These are phyloP conservation scores for Chrysosporium queenslandicum DNA, from an alignment of 2,329 filamentous ascomycete species.

Conservation along the genomic window DNA sequence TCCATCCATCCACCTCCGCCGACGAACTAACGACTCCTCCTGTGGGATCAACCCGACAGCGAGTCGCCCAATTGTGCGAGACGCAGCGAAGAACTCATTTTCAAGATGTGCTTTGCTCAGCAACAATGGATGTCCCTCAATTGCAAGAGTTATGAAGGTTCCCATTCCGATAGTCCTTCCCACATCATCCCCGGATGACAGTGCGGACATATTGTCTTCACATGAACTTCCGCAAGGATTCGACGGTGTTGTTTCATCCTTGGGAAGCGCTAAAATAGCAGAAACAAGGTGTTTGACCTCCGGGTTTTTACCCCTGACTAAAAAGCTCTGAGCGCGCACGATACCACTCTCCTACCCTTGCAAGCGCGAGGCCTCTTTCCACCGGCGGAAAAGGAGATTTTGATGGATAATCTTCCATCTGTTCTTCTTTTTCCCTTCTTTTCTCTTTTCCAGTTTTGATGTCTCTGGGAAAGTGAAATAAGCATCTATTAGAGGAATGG, in stretches of 20 bases:
- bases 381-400: not conserved
- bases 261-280: slow-evolving; percentile 6
- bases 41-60: too few species aligned
- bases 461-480: too few species aligned
- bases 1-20: not conserved
- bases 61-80: too few species aligned
- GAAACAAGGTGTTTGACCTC: slow-evolving; percentile 4
- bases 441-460: not conserved
- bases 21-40: not conserved
- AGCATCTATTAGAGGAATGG: too few species aligned
- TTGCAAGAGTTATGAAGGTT: too few species aligned
- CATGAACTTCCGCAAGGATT: slow-evolving; percentile 3
- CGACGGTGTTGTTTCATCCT: not conserved
- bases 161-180: too few species aligned
- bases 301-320: not conserved
- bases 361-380: not conserved
- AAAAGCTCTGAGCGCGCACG: too few species aligned
- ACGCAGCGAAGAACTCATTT: too few species aligned
- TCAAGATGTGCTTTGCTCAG: too few species aligned
- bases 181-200: too few species aligned
- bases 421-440: not conserved
- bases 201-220: not conserved
- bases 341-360: too few species aligned
- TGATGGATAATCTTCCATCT: not conserved
- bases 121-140: too few species aligned